phyloP scores from a whole-genome alignment of 2,329 filamentous ascomycete genomes.

The Balansia obtecta region DNA sequence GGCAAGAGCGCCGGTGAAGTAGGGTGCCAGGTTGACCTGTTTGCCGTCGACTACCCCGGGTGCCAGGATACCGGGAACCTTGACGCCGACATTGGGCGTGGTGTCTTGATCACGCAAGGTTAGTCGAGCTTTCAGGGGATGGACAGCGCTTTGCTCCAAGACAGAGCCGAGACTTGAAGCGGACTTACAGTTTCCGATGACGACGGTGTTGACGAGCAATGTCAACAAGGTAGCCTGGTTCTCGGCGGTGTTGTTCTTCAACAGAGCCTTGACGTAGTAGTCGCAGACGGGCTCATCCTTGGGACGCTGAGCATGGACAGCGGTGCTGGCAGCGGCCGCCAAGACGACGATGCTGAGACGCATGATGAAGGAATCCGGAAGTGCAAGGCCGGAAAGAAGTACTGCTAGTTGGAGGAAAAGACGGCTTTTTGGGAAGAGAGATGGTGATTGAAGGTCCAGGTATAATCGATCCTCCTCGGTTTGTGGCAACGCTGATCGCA shows the following conservation, averaged over 20 bases:
- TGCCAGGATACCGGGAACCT: conserved; percentile 45
- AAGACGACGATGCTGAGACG: conserved; percentile 12
- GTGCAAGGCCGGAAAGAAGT: no score
- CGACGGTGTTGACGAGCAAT: conserved; percentile 48
- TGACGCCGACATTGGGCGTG: conserved; percentile 36
- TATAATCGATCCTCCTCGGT: background rate
- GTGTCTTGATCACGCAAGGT: conserved; percentile 26
- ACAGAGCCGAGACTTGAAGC: background rate
- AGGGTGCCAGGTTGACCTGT: conserved; percentile 43
- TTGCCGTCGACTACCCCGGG: conserved; percentile 34
- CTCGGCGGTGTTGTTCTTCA: conserved; percentile 44
- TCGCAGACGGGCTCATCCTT: conserved; percentile 43
- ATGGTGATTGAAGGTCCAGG: background rate
- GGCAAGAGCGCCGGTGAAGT: conserved; percentile 42
- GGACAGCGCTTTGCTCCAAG: background rate
- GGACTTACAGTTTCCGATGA: conserved; percentile 45
- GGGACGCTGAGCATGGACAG: conserved; percentile 31
- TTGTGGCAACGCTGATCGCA: background rate
- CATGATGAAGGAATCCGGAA: conserved; percentile 11
- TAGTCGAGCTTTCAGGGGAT: background rate
- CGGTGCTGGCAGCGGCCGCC: conserved; percentile 10
- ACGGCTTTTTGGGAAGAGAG: background rate
- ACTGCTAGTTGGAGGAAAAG: background rate
- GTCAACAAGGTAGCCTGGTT: conserved; percentile 45
- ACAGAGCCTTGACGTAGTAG: conserved; percentile 48